Percentiles rank a stretch among this genome's conserved stretches.
Conservation (phyloP, 805 yeast genomes). For the Priceomyces carsonii region DNA sequence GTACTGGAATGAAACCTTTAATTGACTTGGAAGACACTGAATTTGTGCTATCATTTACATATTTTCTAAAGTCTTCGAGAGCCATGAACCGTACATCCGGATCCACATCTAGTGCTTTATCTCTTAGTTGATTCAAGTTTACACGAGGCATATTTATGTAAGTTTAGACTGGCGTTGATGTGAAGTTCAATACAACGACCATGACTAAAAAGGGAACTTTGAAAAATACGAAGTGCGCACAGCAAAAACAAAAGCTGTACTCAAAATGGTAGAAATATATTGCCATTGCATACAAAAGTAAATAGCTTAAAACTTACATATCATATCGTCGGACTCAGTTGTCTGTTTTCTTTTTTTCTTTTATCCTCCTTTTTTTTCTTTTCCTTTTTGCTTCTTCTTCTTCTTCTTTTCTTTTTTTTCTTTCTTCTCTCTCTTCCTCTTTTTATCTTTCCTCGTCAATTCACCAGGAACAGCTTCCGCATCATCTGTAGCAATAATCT, state of each 20-base stretch:
- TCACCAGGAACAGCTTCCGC: not conserved
- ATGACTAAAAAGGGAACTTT: no score
- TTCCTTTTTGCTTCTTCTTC: conserved; percentile 14
- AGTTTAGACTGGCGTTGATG: no score
- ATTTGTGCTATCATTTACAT: conserved; percentile 23
- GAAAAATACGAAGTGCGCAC: no score
- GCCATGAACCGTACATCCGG: conserved; percentile 88
- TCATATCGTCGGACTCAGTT: conserved; percentile 5
- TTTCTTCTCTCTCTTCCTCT: conserved; percentile 8
- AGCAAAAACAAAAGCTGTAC: no score
- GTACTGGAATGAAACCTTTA: conserved; percentile 36
- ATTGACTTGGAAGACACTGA: conserved; percentile 26
- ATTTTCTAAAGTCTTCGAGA: conserved; percentile 64
- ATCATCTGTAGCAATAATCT: not conserved
- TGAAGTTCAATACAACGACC: no score
- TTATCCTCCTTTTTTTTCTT: conserved; percentile 14
- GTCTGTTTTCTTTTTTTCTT: conserved; percentile 11
- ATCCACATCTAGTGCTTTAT: conserved; percentile 63
- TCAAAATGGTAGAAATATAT: no score
- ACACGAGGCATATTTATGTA: conserved; percentile 26
- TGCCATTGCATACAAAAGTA: no score
- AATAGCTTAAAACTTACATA: no score
- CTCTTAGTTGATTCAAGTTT: conserved; percentile 32
- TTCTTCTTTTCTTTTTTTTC: conserved; percentile 13
- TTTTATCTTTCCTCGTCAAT: conserved; percentile 11